These are phyloP conservation scores for Paramecium caudatum DNA, from an alignment of 73 alveolate species.

Conservation along the genomic window DNA sequence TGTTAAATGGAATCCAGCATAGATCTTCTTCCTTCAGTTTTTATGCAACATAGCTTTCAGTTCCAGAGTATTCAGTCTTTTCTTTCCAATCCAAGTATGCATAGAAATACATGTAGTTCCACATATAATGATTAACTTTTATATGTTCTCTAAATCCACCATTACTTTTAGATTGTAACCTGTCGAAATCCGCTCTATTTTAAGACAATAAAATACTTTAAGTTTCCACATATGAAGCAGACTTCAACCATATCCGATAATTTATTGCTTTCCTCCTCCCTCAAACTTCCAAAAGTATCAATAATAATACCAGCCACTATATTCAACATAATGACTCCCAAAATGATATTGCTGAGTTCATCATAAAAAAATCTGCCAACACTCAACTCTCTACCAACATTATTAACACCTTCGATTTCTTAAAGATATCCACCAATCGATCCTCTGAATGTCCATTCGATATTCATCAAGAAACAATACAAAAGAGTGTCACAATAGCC, in stretches of 20 bases:
- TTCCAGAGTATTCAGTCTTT: slow-evolving; percentile 93
- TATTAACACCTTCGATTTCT: slow-evolving; percentile 17
- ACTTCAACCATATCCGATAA: slow-evolving; percentile 89
- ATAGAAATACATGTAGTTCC: slow-evolving; percentile 93
- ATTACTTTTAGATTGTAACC: slow-evolving; percentile 75
- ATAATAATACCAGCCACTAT: slow-evolving; percentile 98
- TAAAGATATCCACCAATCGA: background rate
- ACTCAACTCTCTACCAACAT: slow-evolving; percentile 79
- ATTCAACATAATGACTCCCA: slow-evolving; percentile 92
- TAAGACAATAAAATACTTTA: slow-evolving; percentile 88
- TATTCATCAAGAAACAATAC: slow-evolving; percentile 89
- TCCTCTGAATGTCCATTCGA: slow-evolving; percentile 92
- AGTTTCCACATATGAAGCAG: slow-evolving; percentile 95
- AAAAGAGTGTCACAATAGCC: slow-evolving; percentile 88
- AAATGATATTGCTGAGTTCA: slow-evolving; percentile 88
- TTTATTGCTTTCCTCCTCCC: slow-evolving; percentile 92
- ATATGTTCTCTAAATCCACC: slow-evolving; percentile 87
- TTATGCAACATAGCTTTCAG: slow-evolving; percentile 92
- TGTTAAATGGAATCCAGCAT: slow-evolving; percentile 82
- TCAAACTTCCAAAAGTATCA: slow-evolving; percentile 97
- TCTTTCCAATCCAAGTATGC: slow-evolving; percentile 92
- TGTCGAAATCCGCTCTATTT: slow-evolving; percentile 81
- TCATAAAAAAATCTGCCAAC: slow-evolving; percentile 90
- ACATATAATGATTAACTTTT: slow-evolving; percentile 85
- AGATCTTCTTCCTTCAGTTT: slow-evolving; percentile 86